Conservation (phyloP, 441 rosid species). For the Bocquillonia castaneifolia region DNA sequence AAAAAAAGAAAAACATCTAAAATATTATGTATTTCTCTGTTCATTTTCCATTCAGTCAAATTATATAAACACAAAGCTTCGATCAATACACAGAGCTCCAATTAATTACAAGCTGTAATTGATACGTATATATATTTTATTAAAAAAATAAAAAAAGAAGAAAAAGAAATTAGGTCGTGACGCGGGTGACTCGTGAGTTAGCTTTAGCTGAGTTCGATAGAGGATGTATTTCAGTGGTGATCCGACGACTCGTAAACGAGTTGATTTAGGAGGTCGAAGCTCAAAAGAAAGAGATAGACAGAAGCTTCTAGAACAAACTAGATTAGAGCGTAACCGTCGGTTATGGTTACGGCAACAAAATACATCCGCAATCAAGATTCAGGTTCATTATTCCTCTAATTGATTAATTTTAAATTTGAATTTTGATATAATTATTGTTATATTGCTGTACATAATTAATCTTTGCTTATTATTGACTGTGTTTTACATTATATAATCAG, state of each 20-base stretch:
- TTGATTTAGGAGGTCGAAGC: slow-evolving; percentile 96
- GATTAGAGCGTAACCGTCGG: slow-evolving; percentile 86
- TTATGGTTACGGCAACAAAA: slow-evolving; percentile 68
- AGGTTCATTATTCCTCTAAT: slow-evolving; percentile 36
- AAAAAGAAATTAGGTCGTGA: no score
- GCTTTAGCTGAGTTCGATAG: neutral
- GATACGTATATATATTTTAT: no score
- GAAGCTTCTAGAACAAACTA: slow-evolving; percentile 92
- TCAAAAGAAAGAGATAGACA: slow-evolving; percentile 89
- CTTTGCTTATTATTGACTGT: neutral
- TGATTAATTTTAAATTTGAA: neutral
- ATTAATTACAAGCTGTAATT: no score
- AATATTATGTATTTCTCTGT: no score
- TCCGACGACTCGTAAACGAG: slow-evolving; percentile 87
- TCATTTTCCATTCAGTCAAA: no score
- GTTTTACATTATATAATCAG: no score
- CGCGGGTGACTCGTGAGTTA: no score
- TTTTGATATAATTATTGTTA: neutral
- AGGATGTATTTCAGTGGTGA: slow-evolving; percentile 89
- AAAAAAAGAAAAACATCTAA: no score
- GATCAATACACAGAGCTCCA: no score
- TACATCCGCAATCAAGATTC: slow-evolving; percentile 73
- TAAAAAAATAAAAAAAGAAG: no score
- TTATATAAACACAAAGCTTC: no score
- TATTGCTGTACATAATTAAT: neutral